A percentile compares a stretch with the other conserved stretches of the same genome.
Evolutionary conservation across 495 filamentous ascomycete genomes (phyloP).

Genomic region (Sordaria brevicollis): DNA sequence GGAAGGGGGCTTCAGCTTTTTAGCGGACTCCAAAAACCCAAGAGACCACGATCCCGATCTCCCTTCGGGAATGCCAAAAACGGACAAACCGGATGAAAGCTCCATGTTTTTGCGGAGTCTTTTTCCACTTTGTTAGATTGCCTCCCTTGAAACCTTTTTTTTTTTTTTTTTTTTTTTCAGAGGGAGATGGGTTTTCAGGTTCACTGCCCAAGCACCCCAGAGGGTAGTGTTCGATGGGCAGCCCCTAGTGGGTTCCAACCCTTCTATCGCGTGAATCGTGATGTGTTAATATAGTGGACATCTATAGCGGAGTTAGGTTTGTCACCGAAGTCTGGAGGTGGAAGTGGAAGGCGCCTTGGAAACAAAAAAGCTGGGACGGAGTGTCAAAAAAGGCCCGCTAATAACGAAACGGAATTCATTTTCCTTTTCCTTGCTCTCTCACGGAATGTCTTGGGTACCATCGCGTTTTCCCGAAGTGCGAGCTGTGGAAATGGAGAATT

Average conservation of each 20-base stretch:
- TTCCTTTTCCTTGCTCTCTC: not conserved
- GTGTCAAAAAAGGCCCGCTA: not conserved
- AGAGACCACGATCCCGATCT: not conserved
- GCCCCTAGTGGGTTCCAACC: not conserved
- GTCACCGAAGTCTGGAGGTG: no score
- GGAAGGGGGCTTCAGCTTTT: no score
- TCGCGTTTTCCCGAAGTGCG: not conserved
- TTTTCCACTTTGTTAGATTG: not conserved
- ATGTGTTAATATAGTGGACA: not conserved
- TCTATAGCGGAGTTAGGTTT: not conserved
- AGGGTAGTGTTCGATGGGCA: no score
- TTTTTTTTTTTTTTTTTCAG: no score
- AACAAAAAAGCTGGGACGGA: not conserved
- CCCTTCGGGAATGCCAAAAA: not conserved
- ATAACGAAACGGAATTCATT: not conserved
- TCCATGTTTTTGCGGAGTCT: not conserved
- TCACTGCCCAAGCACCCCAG: no score
- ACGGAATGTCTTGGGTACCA: not conserved
- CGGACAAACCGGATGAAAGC: not conserved
- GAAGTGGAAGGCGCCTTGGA: not conserved
- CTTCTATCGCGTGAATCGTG: not conserved
- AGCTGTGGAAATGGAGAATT: not conserved
- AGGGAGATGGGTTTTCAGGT: not conserved
- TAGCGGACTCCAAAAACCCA: no score
- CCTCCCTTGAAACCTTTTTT: not conserved